phyloP scores from a whole-genome alignment of 2,329 filamentous ascomycete species.

The Clarireedia sp. region DNA sequence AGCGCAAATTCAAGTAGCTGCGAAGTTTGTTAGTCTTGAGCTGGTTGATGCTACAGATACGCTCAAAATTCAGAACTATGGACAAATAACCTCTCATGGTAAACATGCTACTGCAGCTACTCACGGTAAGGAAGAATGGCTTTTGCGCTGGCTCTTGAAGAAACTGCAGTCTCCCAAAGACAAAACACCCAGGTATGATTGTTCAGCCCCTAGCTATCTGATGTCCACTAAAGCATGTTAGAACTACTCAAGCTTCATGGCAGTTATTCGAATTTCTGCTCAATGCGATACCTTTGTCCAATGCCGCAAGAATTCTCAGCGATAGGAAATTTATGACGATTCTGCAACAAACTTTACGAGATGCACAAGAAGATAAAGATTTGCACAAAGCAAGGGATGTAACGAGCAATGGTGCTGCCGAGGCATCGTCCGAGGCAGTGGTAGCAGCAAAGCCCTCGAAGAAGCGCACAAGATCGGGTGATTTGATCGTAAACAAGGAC shows the following conservation, averaged over 20 bases:
- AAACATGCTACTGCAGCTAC: slow-evolving; percentile 12
- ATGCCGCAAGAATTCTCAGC: slow-evolving; percentile 61
- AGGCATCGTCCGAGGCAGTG: no score
- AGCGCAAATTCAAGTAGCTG: slow-evolving; percentile 29
- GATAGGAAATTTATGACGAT: slow-evolving; percentile 61
- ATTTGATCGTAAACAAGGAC: slow-evolving; percentile 14
- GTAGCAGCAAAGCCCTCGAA: slow-evolving; percentile 29
- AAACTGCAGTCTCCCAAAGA: slow-evolving; percentile 40
- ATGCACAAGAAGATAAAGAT: slow-evolving; percentile 32
- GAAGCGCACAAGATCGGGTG: slow-evolving; percentile 27
- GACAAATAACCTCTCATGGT: slow-evolving; percentile 2
- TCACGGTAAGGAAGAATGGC: slow-evolving; percentile 52
- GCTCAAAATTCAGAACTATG: neutral
- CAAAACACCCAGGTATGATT: slow-evolving; percentile 24
- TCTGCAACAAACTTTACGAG: slow-evolving; percentile 57
- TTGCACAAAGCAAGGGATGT: no score
- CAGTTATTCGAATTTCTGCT: slow-evolving; percentile 53
- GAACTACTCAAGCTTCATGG: slow-evolving; percentile 39
- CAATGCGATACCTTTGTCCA: slow-evolving; percentile 58
- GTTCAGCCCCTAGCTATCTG: neutral
- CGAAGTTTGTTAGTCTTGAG: slow-evolving; percentile 26
- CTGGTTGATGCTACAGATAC: slow-evolving; percentile 18
- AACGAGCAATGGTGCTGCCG: no score
- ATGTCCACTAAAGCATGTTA: slow-evolving; percentile 1
- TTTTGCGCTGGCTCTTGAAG: slow-evolving; percentile 57